These are phyloP conservation scores for Triadica sebifera DNA, from an alignment of 345 rosid species.

Conservation along the genomic window DNA sequence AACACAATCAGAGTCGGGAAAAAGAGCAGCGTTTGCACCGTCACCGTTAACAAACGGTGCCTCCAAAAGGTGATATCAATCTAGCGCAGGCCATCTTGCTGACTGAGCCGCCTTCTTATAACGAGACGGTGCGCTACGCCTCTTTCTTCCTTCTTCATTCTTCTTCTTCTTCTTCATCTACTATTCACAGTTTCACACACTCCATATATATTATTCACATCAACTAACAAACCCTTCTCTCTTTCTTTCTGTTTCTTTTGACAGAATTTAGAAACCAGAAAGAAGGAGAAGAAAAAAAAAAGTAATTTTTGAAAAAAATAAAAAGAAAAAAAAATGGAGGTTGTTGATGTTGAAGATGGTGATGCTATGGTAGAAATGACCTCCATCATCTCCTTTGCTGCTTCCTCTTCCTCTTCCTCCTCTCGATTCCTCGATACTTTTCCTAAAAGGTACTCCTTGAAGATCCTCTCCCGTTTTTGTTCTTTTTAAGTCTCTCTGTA, in stretches of 20 bases:
- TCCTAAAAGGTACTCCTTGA: conserved; percentile 54
- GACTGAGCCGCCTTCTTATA: too few relatives aligned
- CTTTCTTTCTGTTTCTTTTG: conserved; percentile 1
- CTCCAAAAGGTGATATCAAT: too few relatives aligned
- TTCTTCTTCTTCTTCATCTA: too few relatives aligned
- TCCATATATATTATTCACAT: too few relatives aligned
- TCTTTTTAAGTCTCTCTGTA: conserved; percentile 35
- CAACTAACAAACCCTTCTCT: neutral
- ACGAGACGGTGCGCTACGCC: too few relatives aligned
- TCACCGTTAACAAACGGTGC: too few relatives aligned
- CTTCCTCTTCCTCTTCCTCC: conserved; percentile 12
- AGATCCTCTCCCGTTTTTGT: too few relatives aligned
- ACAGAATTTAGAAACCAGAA: neutral
- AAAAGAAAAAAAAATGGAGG: conserved; percentile 23
- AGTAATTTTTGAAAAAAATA: neutral
- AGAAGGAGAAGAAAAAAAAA: neutral
- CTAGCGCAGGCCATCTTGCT: too few relatives aligned
- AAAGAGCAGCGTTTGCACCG: too few relatives aligned
- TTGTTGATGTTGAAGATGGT: conserved; percentile 35
- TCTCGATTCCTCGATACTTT: conserved; percentile 42
- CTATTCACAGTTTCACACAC: too few relatives aligned
- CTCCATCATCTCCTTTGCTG: conserved; percentile 26
- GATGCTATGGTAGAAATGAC: conserved; percentile 35
- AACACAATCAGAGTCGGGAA: too few relatives aligned
- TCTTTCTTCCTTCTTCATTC: too few relatives aligned